These are phyloP conservation scores for Dactylellina drechsleri DNA, from an alignment of 2,329 filamentous ascomycete genomes.

Conservation along the genomic window DNA sequence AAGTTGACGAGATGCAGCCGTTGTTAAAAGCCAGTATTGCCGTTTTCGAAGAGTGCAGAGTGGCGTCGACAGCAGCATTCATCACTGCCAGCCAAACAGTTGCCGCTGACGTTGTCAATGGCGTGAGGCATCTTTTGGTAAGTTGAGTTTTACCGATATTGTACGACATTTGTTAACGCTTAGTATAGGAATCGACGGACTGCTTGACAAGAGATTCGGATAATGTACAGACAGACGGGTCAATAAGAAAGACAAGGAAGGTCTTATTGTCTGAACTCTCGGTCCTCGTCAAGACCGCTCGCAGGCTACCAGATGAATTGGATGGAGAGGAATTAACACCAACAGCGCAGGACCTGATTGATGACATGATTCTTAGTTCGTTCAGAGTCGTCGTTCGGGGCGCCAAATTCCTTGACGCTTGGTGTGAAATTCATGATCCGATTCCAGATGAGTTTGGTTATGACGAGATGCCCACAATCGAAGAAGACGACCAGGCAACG, in stretches of 20 bases:
- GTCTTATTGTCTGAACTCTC: conserved; percentile 89
- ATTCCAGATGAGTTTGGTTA: conserved; percentile 59
- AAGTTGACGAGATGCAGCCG: conserved; percentile 84
- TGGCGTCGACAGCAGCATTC: conserved; percentile 52
- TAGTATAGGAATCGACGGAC: conserved; percentile 79
- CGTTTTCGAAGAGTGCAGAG: conserved; percentile 58
- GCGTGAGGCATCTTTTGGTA: conserved; percentile 88
- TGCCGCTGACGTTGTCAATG: conserved; percentile 70
- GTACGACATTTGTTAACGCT: conserved; percentile 26
- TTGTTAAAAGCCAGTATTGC: conserved; percentile 73
- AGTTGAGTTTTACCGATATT: conserved; percentile 61
- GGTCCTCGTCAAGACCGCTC: conserved; percentile 86
- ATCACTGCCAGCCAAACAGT: conserved; percentile 55
- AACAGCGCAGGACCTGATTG: conserved; percentile 74
- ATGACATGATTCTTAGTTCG: conserved; percentile 91
- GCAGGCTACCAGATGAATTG: conserved; percentile 77
- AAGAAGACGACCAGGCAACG: conserved; percentile 19
- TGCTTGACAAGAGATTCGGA: conserved; percentile 85
- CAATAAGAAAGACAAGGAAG: conserved; percentile 82
- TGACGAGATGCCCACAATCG: conserved; percentile 15
- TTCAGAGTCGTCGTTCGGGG: conserved; percentile 94
- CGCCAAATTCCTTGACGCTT: conserved; percentile 86
- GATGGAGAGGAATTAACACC: conserved; percentile 60
- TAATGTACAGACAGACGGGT: conserved; percentile 78
- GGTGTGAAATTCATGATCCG: conserved; percentile 67